These are phyloP conservation scores for Auricularia cornea DNA, from an alignment of 768 basidiomycete species.

Conservation along the genomic window DNA sequence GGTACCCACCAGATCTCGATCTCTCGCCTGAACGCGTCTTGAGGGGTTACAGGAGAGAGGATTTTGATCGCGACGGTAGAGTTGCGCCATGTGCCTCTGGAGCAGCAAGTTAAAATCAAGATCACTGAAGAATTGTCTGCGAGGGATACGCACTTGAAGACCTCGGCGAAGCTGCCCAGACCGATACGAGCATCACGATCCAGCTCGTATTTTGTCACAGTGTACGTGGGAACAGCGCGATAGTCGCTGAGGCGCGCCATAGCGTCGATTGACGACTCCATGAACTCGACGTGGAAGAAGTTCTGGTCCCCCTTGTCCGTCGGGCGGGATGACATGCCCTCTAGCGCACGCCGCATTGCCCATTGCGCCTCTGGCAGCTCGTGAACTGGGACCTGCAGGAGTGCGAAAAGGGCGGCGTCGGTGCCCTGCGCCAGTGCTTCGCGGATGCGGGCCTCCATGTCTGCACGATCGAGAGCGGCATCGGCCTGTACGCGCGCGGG, in stretches of 20 bases:
- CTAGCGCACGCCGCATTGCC: conserved; percentile 60
- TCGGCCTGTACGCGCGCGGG: conserved; percentile 27
- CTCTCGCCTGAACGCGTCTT: conserved; percentile 59
- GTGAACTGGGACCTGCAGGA: conserved; percentile 41
- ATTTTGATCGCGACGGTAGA: conserved; percentile 30
- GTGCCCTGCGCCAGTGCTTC: conserved; percentile 46
- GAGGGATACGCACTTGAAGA: neutral
- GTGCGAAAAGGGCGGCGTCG: conserved; percentile 55
- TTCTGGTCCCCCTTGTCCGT: conserved; percentile 9
- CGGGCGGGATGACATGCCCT: conserved; percentile 9
- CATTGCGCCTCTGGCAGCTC: conserved; percentile 79
- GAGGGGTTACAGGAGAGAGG: conserved; percentile 49
- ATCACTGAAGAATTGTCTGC: neutral
- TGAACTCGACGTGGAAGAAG: conserved; percentile 62
- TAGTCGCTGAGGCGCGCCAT: conserved; percentile 48
- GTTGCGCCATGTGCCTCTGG: conserved; percentile 59
- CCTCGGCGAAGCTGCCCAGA: conserved; percentile 62
- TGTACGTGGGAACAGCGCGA: conserved; percentile 12
- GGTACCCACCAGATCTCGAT: conserved; percentile 52
- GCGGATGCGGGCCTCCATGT: conserved; percentile 52
- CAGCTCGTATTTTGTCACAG: conserved; percentile 53
- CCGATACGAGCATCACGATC: conserved; percentile 60
- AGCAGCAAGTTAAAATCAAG: conserved; percentile 36
- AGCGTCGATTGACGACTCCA: conserved; percentile 66
- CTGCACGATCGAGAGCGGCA: conserved; percentile 41